Evolutionary conservation across 2,329 filamentous ascomycete genomes (phyloP), one percentile per base, ranked within the genome.

Genomic region (Apiospora marii): DNA sequence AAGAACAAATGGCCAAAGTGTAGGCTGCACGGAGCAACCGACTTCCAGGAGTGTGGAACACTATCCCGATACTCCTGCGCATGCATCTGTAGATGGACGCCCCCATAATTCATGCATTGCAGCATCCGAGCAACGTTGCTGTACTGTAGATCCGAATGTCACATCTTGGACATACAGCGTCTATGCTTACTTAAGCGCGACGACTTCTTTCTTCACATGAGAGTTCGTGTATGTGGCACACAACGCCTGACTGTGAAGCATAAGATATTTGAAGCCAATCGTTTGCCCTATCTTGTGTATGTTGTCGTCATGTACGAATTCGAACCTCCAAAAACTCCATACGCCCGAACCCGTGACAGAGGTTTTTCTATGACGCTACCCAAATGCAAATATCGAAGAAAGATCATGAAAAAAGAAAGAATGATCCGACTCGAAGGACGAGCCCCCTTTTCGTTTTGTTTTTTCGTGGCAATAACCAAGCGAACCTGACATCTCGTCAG

Each of bases 311-410:
- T 64, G 34, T 41, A 64, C 58, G 37, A 14, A n/a, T 64, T 64
- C 58, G 41, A 41, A 64, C 34, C 34, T 64, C 34, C 14, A 64
- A 61, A 61, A 64, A 64, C 58, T 14, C 58, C 58, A 64, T 41
- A 7, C 58, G 58, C 58, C 53, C 19, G 19, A 22, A 64, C 58
- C 30, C 30, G 34, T 37, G 34, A 64, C 58, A 37, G 58, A 64
- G 58, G 30, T 41, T 64, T 4, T 64, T 64, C 58, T 64, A 64
- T 64, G 10, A 41, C 58, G 58, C 30, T 64, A 64, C 58, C 34
- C 12, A 64, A 64, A 64, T 14, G 30, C 58, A 64, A 64, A n/a
- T 64, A 22, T 41, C 13, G 34, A 64, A 64, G 58, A 64, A 8
- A 41, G 22, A 41, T 14, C 22, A 37, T 41, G 34, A 14, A 64